Base-by-base conservation (phyloP, 2,329 filamentous ascomycete species). In the Sarocladiaceae sp. region DNA sequence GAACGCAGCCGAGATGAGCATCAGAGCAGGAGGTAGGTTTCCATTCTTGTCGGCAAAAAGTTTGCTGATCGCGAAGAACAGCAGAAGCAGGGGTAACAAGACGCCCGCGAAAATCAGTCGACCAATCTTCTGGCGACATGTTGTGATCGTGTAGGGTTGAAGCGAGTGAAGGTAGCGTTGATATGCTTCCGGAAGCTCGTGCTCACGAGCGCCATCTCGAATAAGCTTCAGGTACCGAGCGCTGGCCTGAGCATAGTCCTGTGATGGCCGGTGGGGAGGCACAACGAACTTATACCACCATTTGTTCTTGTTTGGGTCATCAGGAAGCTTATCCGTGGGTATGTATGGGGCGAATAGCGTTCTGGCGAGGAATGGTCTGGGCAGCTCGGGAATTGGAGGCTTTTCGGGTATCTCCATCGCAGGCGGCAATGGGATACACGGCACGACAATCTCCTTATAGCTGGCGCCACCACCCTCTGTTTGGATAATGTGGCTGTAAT, bases 401-500 rank as follows among this genome's bases (percentile, higher is more conserved):
- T 76, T 72, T 52, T 84, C 76, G 0, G 90, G 86, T 0, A 94
- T 80, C 0, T 77, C 73, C 11, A 79, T 64, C 3, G 76, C 71
- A 12, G 78, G 70, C 0, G 83, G 76, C 8, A 97, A 78, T 0
- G 84, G 76, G 57, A 90, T 76, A 68, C 93, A 97, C 25, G 87
- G 83, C 12, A 96, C 84, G 0, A 90, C 64, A 11, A 96, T 82
- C 64, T 97, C 91, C 53, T 86, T 75, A 72, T 99, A 99, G n/a
- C 85, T 80, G 2, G 84, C 72, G 17, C 92, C 92, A 28, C 89
- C 92, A 50, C 93, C 93, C 67, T 99, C 94, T 4, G 92, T 97
- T 4, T 86, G 86, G 55, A 97, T 86, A 59, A 99, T 96, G 54
- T 82, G 87, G 6, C 84, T 79, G 65, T 89, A 99, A 71, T 99